Percentiles rank a stretch among this genome's conserved stretches.
Evolutionary conservation across 2,329 filamentous ascomycete genomes (phyloP).

Genomic region (Calonectria pauciramosa): DNA sequence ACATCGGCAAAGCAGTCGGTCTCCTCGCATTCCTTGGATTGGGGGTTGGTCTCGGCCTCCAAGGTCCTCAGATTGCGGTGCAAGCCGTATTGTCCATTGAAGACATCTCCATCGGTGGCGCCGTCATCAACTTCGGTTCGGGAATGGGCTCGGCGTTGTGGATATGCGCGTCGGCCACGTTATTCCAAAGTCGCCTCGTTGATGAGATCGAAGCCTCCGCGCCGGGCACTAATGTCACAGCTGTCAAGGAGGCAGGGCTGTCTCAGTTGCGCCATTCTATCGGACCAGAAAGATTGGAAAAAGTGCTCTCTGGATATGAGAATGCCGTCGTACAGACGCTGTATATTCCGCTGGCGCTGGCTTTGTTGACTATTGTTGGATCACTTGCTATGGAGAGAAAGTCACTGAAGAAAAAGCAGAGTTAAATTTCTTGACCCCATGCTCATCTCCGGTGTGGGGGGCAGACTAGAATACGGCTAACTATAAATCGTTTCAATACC

Average conservation of each 20-base stretch:
- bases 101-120: constrained; percentile 40
- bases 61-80: constrained; percentile 37
- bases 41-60: constrained; percentile 39
- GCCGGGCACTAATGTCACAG: constrained; percentile 21
- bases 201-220: constrained; percentile 34
- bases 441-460: not conserved
- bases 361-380: constrained; percentile 35
- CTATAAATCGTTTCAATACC: too few species aligned
- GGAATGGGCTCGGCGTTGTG: constrained; percentile 42
- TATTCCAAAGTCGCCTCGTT: constrained; percentile 38
- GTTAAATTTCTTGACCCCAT: not conserved
- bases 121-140: constrained; percentile 38
- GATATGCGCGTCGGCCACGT: constrained; percentile 43
- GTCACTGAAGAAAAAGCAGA: constrained; percentile 41
- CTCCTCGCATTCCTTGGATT: constrained; percentile 39
- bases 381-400: constrained; percentile 40
- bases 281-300: constrained; percentile 23
- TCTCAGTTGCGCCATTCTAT: constrained; percentile 35
- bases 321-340: constrained; percentile 39
- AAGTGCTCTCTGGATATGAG: constrained; percentile 38
- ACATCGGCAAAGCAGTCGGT: constrained; percentile 35
- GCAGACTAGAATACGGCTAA: not conserved
- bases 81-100: constrained; percentile 37
- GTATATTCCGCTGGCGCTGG: constrained; percentile 38
- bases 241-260: constrained; percentile 28